Evolutionary conservation across 306 rosid species (phyloP).

Genomic region (Lathyrus sativus): DNA sequence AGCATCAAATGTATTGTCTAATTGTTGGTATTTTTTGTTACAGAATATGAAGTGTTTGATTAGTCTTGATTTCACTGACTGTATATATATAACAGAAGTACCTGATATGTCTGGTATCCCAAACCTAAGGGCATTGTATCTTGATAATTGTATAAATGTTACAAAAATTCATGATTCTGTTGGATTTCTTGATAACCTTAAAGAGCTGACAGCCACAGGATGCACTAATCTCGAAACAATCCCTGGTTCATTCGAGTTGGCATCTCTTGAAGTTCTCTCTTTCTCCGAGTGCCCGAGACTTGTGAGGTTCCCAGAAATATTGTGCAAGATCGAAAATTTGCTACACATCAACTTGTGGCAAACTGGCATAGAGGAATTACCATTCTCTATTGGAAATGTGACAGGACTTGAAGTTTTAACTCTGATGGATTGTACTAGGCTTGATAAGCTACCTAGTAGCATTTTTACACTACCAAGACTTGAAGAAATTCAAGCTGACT

Average conservation of each 20-base stretch:
- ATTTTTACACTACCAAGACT: slow-evolving; percentile 6
- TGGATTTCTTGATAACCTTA: slow-evolving; percentile 1
- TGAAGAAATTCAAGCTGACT: slow-evolving; percentile 11
- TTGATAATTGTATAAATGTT: slow-evolving; percentile 7
- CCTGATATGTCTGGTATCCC: slow-evolving; percentile 1
- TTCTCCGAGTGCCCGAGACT: not conserved
- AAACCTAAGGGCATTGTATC: not conserved
- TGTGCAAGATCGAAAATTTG: not conserved
- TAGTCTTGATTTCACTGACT: slow-evolving; percentile 2
- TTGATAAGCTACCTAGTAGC: slow-evolving; percentile 6
- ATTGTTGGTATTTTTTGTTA: not conserved
- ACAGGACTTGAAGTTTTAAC: slow-evolving; percentile 17
- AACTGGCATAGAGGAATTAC: slow-evolving; percentile 14
- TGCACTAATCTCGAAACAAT: not conserved
- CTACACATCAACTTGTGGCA: slow-evolving; percentile 4
- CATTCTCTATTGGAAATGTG: slow-evolving; percentile 10
- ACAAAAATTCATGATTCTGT: slow-evolving; percentile 5
- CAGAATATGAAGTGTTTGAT: slow-evolving; percentile 4
- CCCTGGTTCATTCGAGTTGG: not conserved
- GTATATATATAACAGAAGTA: not conserved
- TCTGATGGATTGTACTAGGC: slow-evolving; percentile 7
- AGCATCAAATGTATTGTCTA: not conserved
- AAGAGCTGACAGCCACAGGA: slow-evolving; percentile 14
- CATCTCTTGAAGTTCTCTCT: slow-evolving; percentile 6
- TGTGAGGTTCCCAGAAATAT: not conserved